Evolutionary conservation across 2,329 filamentous ascomycete species (phyloP), one percentile per base, ranked within the genome.

Genomic region (Beauveria rudraprayagi): DNA sequence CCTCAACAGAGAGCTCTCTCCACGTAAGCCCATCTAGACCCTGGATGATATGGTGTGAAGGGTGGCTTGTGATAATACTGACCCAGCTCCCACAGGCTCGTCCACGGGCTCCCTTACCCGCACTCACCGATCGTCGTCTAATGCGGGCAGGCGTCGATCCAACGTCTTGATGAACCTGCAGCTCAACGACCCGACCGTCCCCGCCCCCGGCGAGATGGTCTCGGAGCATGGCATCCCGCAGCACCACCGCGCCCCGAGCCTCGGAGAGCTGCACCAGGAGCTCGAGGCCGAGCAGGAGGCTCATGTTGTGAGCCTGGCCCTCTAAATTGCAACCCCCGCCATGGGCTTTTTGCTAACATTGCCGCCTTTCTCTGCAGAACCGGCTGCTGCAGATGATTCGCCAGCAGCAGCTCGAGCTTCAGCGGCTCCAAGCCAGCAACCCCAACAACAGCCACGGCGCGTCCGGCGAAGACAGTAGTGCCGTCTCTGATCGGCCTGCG

Each of bases 251-350:
- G 76, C 86, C 0, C 88, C 88, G 2, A 91, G 88, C 70, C 73
- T 92, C 64, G 89, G 89, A 19, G 88, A 91, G 72, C 82, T 92
- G 47, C 88, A 92, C 66, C 89, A 92, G 70, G 87, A 91, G 73
- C 78, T 92, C 1, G 89, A 92, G 72, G 88, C 86, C 58, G 89
- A 92, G 74, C 88, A 91, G 70, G 89, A 92, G 69, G 87, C 85
- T 26, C 88, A 91, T 73, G 89, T 92, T 65, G 85, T 88, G 76
- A 56, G 83, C 16, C 7, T 43, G 19, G 5, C 26, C 16, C 22
- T 24, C 22, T 3, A 3, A 7, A 6, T 8, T 28, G 5, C 14
- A 24, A 24, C 24, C 10, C 22, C 19, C 44, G n/a, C 11, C 22
- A 3, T 14, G 19, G 8, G 16, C 2, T 17, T 9, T 28, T 9